phyloP scores from a whole-genome alignment of 106 monocot genomes.

The Dendrobium nobile region DNA sequence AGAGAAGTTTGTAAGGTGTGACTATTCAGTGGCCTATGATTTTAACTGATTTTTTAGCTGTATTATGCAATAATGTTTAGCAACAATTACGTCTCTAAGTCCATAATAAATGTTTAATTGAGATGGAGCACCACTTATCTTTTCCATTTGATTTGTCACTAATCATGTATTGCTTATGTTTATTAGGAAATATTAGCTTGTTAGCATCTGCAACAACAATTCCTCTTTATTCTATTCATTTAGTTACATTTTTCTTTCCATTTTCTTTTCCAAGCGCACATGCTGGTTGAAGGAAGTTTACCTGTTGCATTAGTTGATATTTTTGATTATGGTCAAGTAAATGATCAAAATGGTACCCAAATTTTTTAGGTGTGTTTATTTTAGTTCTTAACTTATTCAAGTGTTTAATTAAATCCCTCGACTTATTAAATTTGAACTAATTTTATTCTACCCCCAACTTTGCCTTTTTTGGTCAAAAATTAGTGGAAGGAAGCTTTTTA shows the following conservation, averaged over 20 bases:
- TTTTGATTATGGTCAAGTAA: too few species aligned
- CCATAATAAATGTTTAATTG: not conserved
- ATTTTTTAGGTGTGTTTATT: too few species aligned
- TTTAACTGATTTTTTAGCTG: not conserved
- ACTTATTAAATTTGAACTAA: not conserved
- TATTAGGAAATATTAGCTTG: not conserved
- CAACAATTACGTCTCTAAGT: not conserved
- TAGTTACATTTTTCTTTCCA: not conserved
- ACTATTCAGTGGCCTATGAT: not conserved
- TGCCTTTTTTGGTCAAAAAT: not conserved
- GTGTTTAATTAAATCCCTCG: not conserved
- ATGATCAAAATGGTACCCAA: too few species aligned
- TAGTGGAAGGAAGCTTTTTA: too few species aligned
- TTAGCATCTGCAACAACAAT: not conserved
- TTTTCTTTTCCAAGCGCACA: not conserved
- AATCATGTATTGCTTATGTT: not conserved
- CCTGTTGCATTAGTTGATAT: not conserved
- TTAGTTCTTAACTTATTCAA: not conserved
- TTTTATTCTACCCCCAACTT: not conserved
- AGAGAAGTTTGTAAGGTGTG: slow-evolving; percentile 43
- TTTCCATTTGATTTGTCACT: not conserved
- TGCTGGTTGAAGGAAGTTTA: not conserved
- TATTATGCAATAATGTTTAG: not conserved
- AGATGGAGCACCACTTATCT: not conserved
- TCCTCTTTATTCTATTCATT: not conserved